Evolutionary conservation across 2,329 filamentous ascomycete species (phyloP), one percentile per base, ranked within the genome.

Genomic region (Zasmidium cellare): DNA sequence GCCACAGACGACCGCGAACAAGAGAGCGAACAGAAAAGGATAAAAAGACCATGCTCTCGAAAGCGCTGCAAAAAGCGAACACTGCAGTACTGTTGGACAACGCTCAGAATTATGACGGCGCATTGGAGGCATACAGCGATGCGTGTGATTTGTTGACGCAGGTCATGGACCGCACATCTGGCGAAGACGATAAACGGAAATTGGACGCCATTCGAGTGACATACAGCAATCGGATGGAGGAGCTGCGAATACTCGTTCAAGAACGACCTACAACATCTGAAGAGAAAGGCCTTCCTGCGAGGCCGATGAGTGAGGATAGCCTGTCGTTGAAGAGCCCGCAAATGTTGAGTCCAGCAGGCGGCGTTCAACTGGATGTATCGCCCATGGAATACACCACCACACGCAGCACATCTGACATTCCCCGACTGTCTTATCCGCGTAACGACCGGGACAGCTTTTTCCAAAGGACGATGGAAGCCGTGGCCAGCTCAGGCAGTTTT

Each of bases 11-110:
- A 46, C 63, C 67, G 38, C 54, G 74, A 60, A 72, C 71, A 6
- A 71, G 74, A 50, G 78, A 80, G 62, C 72, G 73, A 59, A 71
- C 75, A 51, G 79, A 81, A 58, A 78, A 75, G 65, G 79, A 81
- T 66, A 81, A 97, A 73, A 97, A 97, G 79, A 90, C 88, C 11
- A 97, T 97, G 92, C 82, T 99, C 35, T 96, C 93, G n/a, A 90
- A 90, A 67, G 94, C 94, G 0, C 79, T 99, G 55, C 89, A 96
- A 72, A 96, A 97, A 76, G 94, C 94, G 51, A 97, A 99, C 71
- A 93, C 91, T 12, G 94, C 94, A 20, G 94, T 99, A 23, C 84
- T 97, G 65, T 84, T 99, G 44, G 94, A 99, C 76, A 97, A 97
- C 82, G 92, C 91, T 14, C 90, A 94, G 69, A 96, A 97, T 70